Evolutionary conservation across 805 yeast species (phyloP), one percentile per base, ranked within the genome.

Genomic region (Ogataea populi-albae): DNA sequence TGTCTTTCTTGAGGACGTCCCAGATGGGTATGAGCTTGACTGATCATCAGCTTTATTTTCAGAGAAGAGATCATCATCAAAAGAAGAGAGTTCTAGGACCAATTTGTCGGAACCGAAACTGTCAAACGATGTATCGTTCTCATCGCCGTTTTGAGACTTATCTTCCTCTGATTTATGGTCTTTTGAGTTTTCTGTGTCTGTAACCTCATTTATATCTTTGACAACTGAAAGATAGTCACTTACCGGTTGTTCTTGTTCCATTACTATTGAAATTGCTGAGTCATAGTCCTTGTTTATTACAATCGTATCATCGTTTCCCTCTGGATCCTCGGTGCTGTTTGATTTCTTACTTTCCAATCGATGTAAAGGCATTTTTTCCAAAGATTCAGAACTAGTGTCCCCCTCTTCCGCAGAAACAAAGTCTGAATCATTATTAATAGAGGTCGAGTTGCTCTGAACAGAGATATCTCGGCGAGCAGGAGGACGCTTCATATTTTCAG

Each of bases 11-110:
- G 30, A 27, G 12, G 30, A 23, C 28, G 49, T 38, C 23, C 45
- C 50, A 17, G 64, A 61, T 39, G 66, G 72, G 17, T 56, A 44
- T 15, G 40, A 43, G 6, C 41, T 39, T 14, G 23, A 35, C 2
- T 6, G 19, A 12, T 68, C 72, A n/a, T 62, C 68, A 41, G 68
- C 64, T 12, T 70, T 63, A 2, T 62, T 54, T 43, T 56, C 59
- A 32, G 66, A 15, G 20, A 27, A 27, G 7, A 27, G 62, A 40
- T 62, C 63, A 21, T 69, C 60, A 33, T 70, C 75, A 26, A 72
- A 61, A 17, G 55, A 56, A 3, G 77, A 69, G 8, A 50, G 46
- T 11, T 50, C 44, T 8, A 57, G 38, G 11, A 55, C 50, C 35
- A 49, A 58, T 8, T 53, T 43, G 18, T 45, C 43, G 4, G 59